These are phyloP conservation scores for Crithidia expoeki DNA, from an alignment of 208 protist species.

Conservation along the genomic window DNA sequence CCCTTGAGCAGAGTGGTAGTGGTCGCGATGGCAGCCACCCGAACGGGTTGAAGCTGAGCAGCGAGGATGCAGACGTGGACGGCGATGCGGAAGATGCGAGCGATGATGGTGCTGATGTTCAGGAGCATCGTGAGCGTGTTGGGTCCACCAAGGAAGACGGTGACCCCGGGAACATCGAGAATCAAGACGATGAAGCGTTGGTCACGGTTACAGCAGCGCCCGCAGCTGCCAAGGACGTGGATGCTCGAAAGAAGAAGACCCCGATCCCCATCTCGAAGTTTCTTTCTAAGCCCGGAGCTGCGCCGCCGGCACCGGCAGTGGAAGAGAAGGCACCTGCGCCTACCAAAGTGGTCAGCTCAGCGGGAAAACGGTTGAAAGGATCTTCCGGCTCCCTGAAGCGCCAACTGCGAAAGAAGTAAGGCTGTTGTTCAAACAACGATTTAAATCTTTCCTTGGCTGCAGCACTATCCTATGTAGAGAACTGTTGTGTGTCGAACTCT, in stretches of 20 bases:
- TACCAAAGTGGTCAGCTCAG: conserved; percentile 18
- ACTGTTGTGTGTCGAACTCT: no score
- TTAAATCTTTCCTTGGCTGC: no score
- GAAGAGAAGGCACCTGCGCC: conserved; percentile 6
- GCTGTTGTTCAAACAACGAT: not conserved
- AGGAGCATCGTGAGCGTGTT: not conserved
- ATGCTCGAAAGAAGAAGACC: conserved; percentile 17
- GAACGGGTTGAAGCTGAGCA: not conserved
- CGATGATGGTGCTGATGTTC: not conserved
- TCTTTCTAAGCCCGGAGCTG: conserved; percentile 18
- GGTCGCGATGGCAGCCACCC: not conserved
- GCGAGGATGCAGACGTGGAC: conserved; percentile 2
- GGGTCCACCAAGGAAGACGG: not conserved
- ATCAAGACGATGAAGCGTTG: not conserved
- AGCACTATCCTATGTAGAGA: no score
- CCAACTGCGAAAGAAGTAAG: conserved; percentile 36
- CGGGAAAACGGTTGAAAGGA: conserved; percentile 20
- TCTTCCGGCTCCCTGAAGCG: conserved; percentile 7
- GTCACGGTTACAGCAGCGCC: not conserved
- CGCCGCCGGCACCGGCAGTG: not conserved
- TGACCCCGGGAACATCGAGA: not conserved
- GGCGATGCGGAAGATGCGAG: not conserved
- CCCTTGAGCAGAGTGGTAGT: not conserved
- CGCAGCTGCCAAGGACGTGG: not conserved
- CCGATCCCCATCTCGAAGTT: conserved; percentile 43